phyloP scores from a whole-genome alignment of 2,329 filamentous ascomycete genomes.

The Botrytis fragariae region DNA sequence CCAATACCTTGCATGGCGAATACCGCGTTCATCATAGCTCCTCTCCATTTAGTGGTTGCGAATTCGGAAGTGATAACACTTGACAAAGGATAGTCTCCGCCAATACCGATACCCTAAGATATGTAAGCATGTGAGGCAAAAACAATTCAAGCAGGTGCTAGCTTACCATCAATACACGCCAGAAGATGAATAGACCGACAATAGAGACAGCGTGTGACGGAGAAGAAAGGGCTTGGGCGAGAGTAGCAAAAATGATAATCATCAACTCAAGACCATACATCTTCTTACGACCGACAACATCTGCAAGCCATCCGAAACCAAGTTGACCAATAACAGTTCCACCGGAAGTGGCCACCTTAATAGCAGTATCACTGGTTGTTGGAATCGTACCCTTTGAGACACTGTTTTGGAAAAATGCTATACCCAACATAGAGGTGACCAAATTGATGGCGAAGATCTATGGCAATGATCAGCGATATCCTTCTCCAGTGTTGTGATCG shows the following conservation, averaged over 20 bases:
- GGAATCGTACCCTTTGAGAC: conserved; percentile 55
- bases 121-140: conserved; percentile 37
- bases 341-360: conserved; percentile 81
- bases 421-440: conserved; percentile 36
- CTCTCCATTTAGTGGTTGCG: conserved; percentile 79
- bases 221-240: conserved; percentile 67
- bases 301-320: conserved; percentile 74
- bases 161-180: conserved; percentile 68
- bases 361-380: conserved; percentile 68
- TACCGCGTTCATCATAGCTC: conserved; percentile 82
- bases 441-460: conserved; percentile 38
- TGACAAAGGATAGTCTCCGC: conserved; percentile 78
- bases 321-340: conserved; percentile 83
- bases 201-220: conserved; percentile 61
- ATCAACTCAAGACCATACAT: conserved; percentile 80
- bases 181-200: conserved; percentile 71
- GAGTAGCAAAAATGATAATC: conserved; percentile 74
- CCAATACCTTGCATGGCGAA: conserved; percentile 87
- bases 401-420: conserved; percentile 33
- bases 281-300: conserved; percentile 72
- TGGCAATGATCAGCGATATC: conserved; percentile 23
- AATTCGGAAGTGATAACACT: conserved; percentile 87
- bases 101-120: conserved; percentile 57
- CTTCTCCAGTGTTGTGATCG: conserved; percentile 39
- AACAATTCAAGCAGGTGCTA: too few species aligned